Evolutionary conservation across 176 grass and related monocot genomes (phyloP), one percentile per base, ranked within the genome.

Genomic region (Oryza officinalis): DNA sequence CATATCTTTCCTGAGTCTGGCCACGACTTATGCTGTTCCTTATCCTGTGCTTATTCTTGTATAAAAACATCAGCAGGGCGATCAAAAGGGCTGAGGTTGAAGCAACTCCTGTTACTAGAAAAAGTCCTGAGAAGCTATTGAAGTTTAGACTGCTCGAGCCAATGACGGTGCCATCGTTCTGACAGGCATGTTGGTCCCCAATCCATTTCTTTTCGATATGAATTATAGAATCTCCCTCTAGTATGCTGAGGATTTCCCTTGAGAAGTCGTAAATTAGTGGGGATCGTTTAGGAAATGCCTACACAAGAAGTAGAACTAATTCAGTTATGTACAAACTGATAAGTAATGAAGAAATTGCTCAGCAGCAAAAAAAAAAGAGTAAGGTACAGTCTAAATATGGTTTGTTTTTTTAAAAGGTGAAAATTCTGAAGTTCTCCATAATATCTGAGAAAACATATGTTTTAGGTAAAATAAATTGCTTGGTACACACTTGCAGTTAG

Each of bases 211-310:
- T 89, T 17, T 76, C 80, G 14, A 95, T 75, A 12, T 52, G 73
- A 71, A 71, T 87, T 8, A 91, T 90, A 37, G 27, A 33, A 7
- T 88, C 82, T 23, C 85, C 85, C 57, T 78, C 85, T 32, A 78
- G 87, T 81, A 95, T 74, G 79, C 80, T 88, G 26, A 95, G 82
- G 68, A 96, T 91, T 72, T 49, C 86, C 49, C 79, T 89, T 65
- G 90, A 91, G 9, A 93, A 59, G 9, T 93, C 76, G 2, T 67
- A 6, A 7, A 91, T 72, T 37, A 92, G 43, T 11, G 80, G 64
- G 18, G 83, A 86, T 20, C 80, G 2, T 74, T 89, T 92, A 0
- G 31, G 70, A 33, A 92, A 83, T 35, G 75, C 87, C 90, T 92
- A 27, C 12, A 2, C 18, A 12, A 23, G 7, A 30, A 81, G 63